Evolutionary conservation across 2,329 filamentous ascomycete species (phyloP).

Genomic region (Emmonsiellopsis sp.): DNA sequence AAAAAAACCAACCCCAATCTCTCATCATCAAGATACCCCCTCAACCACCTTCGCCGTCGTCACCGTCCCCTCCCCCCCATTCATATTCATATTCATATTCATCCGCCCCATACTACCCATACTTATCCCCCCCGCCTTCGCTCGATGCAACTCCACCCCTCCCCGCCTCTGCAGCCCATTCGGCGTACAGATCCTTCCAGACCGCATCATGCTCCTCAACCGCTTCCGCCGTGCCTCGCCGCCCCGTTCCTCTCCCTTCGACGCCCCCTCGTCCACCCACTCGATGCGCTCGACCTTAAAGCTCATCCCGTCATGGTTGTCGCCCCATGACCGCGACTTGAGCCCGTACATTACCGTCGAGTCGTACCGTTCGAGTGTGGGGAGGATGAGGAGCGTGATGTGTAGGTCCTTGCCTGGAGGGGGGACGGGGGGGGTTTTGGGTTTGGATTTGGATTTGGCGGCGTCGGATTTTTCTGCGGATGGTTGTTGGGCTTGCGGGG

Average conservation of each 20-base stretch:
- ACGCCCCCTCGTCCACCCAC: conserved; percentile 67
- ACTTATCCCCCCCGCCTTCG: conserved; percentile 14
- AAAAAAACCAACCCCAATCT: neutral
- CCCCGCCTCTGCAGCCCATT: conserved; percentile 19
- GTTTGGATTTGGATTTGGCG: conserved; percentile 9
- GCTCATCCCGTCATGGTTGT: conserved; percentile 75
- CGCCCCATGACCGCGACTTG: conserved; percentile 69
- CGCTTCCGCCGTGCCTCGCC: conserved; percentile 41
- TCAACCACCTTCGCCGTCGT: conserved; percentile 18
- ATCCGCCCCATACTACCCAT: conserved; percentile 11
- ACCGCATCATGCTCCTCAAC: conserved; percentile 36
- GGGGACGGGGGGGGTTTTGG: conserved; percentile 38
- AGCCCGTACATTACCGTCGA: conserved; percentile 71
- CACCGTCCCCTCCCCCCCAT: conserved; percentile 12
- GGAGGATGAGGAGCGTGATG: conserved; percentile 76
- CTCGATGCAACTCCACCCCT: conserved; percentile 10
- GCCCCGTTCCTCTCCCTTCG: conserved; percentile 38
- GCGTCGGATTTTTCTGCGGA: neutral
- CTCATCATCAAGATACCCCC: conserved; percentile 20
- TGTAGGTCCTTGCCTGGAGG: conserved; percentile 68
- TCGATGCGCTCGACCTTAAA: conserved; percentile 74
- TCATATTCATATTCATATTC: neutral
- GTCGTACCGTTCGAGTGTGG: conserved; percentile 66
- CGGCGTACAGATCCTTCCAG: conserved; percentile 34
- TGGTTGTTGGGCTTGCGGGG: conserved; percentile 1